A percentile compares a stretch with the other conserved stretches of the same genome.
phyloP scores from a whole-genome alignment of 2,329 filamentous ascomycete genomes.

The Aspergillus vadensis region DNA sequence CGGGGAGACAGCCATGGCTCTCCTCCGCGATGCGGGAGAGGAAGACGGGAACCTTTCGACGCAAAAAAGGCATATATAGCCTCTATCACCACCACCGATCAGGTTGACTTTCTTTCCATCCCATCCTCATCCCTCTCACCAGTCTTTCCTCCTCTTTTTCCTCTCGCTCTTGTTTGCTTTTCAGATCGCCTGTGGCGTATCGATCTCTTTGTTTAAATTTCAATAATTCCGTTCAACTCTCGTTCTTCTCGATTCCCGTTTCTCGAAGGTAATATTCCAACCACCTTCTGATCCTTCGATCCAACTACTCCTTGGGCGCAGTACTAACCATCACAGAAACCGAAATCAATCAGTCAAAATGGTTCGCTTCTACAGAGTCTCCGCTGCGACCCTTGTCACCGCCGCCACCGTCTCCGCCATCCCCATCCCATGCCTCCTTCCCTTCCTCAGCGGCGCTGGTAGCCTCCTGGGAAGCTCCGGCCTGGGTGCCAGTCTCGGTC shows the following conservation, averaged over 20 bases:
- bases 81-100: neutral
- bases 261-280: neutral
- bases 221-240: neutral
- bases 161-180: neutral
- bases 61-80: neutral
- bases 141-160: neutral
- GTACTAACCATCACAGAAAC: neutral
- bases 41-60: neutral
- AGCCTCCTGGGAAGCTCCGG: conserved; percentile 10
- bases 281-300: neutral
- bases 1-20: neutral
- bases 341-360: neutral
- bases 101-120: neutral
- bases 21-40: neutral
- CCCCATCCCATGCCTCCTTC: conserved; percentile 13
- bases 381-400: conserved; percentile 6
- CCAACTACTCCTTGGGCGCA: no score
- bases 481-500: conserved; percentile 6
- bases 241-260: conserved; percentile 1
- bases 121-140: neutral
- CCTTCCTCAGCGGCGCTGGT: conserved; percentile 13
- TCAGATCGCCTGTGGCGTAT: neutral
- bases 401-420: conserved; percentile 9
- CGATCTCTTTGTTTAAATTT: neutral
- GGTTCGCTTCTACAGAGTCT: conserved; percentile 9